Evolutionary conservation across 805 yeast species (phyloP).

Genomic region (Ogataea methylovora): DNA sequence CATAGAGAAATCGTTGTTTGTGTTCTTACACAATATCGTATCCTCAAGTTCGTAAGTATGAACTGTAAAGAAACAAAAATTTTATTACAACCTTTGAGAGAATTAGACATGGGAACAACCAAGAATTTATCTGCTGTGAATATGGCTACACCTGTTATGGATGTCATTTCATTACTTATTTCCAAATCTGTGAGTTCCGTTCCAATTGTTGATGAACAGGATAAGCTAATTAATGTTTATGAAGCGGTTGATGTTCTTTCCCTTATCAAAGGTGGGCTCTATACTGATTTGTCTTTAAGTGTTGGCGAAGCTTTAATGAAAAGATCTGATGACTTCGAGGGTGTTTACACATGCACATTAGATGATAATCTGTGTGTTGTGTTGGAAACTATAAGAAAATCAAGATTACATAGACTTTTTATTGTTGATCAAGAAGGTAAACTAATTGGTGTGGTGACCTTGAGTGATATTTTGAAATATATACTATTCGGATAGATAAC

Average conservation of each 20-base stretch:
- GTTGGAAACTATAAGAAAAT: slow-evolving; percentile 86
- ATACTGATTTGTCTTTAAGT: slow-evolving; percentile 79
- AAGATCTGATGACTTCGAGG: slow-evolving; percentile 93
- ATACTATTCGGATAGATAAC: slow-evolving; percentile 55
- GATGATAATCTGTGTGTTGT: slow-evolving; percentile 82
- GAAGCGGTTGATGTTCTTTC: slow-evolving; percentile 95
- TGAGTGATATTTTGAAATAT: slow-evolving; percentile 85
- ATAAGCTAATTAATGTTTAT: slow-evolving; percentile 74
- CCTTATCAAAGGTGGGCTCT: slow-evolving; percentile 87
- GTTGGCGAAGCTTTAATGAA: slow-evolving; percentile 96
- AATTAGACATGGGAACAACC: slow-evolving; percentile 55
- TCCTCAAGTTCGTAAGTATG: slow-evolving; percentile 88
- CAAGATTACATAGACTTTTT: slow-evolving; percentile 85
- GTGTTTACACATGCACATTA: slow-evolving; percentile 91
- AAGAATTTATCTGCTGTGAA: slow-evolving; percentile 65
- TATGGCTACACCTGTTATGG: slow-evolving; percentile 88
- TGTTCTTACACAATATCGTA: slow-evolving; percentile 93
- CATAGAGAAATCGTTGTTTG: slow-evolving; percentile 91
- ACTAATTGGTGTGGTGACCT: slow-evolving; percentile 76
- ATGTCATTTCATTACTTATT: slow-evolving; percentile 78
- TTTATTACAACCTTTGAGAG: slow-evolving; percentile 67
- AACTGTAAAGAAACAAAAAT: slow-evolving; percentile 92
- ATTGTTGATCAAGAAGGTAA: slow-evolving; percentile 82
- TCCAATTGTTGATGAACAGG: slow-evolving; percentile 78
- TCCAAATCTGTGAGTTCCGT: slow-evolving; percentile 81